Percentiles rank a stretch among this genome's conserved stretches.
These are phyloP conservation scores for Aulographum hederae DNA, from an alignment of 2,329 filamentous ascomycete species.

Conservation along the genomic window DNA sequence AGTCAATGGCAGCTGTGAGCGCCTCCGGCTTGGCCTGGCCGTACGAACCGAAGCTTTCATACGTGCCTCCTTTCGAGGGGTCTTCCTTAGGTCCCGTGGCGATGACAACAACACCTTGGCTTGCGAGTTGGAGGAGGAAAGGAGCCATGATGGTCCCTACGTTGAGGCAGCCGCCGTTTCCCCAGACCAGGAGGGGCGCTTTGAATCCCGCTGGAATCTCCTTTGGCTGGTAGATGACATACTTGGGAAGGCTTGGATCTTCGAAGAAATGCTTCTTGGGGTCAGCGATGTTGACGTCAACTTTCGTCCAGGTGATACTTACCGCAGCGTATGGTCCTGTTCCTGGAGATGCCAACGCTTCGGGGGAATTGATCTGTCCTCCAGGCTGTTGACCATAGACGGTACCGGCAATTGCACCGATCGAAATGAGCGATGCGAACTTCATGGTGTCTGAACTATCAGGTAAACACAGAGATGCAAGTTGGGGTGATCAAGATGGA, in stretches of 20 bases:
- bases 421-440: too few relatives aligned
- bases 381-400: not conserved
- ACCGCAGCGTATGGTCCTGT: not conserved
- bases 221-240: not conserved
- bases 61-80: not conserved
- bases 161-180: conserved; percentile 1
- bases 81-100: not conserved
- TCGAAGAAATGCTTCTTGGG: not conserved
- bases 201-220: not conserved
- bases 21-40: not conserved
- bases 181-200: not conserved
- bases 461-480: too few relatives aligned
- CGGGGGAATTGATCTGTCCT: not conserved
- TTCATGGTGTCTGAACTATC: too few relatives aligned
- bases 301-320: not conserved
- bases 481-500: too few relatives aligned
- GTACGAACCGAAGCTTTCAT: not conserved
- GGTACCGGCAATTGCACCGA: too few relatives aligned
- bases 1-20: not conserved
- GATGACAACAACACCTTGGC: conserved; percentile 1
- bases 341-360: not conserved
- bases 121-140: conserved; percentile 1
- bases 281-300: not conserved
- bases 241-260: not conserved
- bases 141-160: conserved; percentile 1